phyloP scores from a whole-genome alignment of 2,329 filamentous ascomycete genomes.

The Aspergillus oerlinghausenensis region DNA sequence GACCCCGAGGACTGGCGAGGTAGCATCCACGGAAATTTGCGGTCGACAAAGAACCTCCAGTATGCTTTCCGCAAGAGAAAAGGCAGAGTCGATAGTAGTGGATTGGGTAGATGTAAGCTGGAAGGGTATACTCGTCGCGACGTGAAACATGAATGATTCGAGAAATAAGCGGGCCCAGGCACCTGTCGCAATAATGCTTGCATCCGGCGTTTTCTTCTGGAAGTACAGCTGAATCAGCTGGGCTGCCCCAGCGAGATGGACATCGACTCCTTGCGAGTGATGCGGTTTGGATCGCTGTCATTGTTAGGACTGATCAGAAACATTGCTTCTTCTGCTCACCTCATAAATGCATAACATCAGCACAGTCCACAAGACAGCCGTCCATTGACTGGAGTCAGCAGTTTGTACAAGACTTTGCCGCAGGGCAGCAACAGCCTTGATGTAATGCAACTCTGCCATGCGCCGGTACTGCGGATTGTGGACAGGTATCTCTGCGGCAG shows the following conservation, averaged over 20 bases:
- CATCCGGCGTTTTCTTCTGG: background rate
- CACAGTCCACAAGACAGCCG: constrained; percentile 14
- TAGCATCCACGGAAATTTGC: background rate
- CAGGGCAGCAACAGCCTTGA: constrained; percentile 10
- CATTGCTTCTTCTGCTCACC: constrained; percentile 3
- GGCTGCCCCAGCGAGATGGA: constrained; percentile 21
- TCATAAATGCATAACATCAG: constrained; percentile 24
- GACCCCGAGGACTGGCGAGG: constrained; percentile 19
- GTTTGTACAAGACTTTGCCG: constrained; percentile 1
- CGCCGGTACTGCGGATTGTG: constrained; percentile 6
- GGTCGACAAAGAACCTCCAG: constrained; percentile 6
- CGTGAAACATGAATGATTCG: constrained; percentile 25
- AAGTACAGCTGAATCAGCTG: constrained; percentile 15
- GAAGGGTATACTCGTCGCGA: constrained; percentile 22
- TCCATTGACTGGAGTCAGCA: background rate
- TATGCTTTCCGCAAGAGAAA: constrained; percentile 11
- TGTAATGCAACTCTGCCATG: constrained; percentile 15
- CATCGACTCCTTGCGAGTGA: constrained; percentile 13
- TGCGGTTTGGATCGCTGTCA: constrained; percentile 14
- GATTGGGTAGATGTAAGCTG: constrained; percentile 5
- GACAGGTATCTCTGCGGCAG: constrained; percentile 17
- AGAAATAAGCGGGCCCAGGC: constrained; percentile 13
- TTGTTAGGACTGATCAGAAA: background rate
- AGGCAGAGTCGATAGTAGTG: constrained; percentile 14
- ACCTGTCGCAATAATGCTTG: background rate